Percentiles rank a stretch among this genome's conserved stretches.
phyloP scores from a whole-genome alignment of 164 flowering plant genomes.

The Aristolochia fimbriata region DNA sequence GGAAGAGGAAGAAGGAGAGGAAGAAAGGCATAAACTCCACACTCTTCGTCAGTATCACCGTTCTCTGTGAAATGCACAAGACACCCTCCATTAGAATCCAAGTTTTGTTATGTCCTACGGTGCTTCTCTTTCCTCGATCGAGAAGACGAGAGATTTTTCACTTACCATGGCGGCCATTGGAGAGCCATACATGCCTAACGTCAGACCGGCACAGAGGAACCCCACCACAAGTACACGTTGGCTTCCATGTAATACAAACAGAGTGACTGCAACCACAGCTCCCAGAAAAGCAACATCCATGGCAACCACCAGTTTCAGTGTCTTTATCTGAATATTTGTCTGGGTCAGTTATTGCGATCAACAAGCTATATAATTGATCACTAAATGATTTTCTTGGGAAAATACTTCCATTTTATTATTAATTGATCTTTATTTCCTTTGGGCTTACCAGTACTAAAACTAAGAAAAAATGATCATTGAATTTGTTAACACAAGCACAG shows the following conservation, averaged over 20 bases:
- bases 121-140: neutral
- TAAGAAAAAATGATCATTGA: too few species aligned
- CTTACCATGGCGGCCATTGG: constrained; percentile 58
- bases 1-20: constrained; percentile 45
- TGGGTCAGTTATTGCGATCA: too few species aligned
- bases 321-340: constrained; percentile 27
- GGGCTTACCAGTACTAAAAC: too few species aligned
- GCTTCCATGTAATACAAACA: constrained; percentile 30
- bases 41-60: constrained; percentile 47
- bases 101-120: neutral
- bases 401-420: too few species aligned
- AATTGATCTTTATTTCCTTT: too few species aligned
- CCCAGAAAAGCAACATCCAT: constrained; percentile 43
- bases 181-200: constrained; percentile 63
- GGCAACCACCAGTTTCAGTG: constrained; percentile 27
- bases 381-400: too few species aligned
- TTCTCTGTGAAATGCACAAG: constrained; percentile 23
- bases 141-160: neutral
- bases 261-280: constrained; percentile 34
- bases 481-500: too few species aligned
- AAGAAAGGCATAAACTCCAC: constrained; percentile 68
- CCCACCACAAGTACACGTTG: constrained; percentile 38
- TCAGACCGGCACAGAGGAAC: constrained; percentile 44
- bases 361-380: too few species aligned
- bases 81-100: neutral